A percentile compares a stretch with the other conserved stretches of the same genome.
Evolutionary conservation across 352 stramenopile species (phyloP).

Genomic region (Pythium sp.): DNA sequence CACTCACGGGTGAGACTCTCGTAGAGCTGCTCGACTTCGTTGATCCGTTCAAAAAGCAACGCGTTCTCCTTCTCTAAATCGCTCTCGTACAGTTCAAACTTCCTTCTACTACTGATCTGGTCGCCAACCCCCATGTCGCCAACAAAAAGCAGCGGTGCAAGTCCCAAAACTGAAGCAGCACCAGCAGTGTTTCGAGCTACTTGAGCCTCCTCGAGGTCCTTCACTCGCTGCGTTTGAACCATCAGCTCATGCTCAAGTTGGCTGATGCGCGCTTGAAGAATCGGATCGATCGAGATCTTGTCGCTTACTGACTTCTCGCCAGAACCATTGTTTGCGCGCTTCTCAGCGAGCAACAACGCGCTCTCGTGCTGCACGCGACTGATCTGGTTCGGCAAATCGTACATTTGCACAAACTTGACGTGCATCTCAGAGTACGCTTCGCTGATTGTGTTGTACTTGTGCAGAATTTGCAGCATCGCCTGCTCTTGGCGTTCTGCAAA

Average conservation of each 20-base stretch:
- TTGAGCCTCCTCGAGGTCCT: constrained; percentile 44
- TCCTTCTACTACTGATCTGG: not conserved
- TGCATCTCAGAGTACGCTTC: constrained; percentile 46
- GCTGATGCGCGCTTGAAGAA: constrained; percentile 34
- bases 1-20: constrained; percentile 60
- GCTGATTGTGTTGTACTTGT: constrained; percentile 38
- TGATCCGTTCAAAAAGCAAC: constrained; percentile 62
- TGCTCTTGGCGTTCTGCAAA: constrained; percentile 43
- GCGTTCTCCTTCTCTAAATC: constrained; percentile 49
- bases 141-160: constrained; percentile 1
- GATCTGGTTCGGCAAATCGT: constrained; percentile 45
- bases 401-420: constrained; percentile 45
- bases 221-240: constrained; percentile 32
- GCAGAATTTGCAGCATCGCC: constrained; percentile 28
- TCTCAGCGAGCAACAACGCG: constrained; percentile 43
- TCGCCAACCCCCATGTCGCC: not conserved
- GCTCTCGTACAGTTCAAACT: constrained; percentile 19
- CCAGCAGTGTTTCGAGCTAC: not conserved
- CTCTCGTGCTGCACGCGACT: constrained; percentile 46
- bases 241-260: constrained; percentile 55
- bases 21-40: constrained; percentile 75
- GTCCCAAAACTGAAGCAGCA: constrained; percentile 8
- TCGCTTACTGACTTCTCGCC: not conserved
- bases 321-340: constrained; percentile 8
- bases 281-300: constrained; percentile 13